phyloP scores from a whole-genome alignment of 352 stramenopile species.

The Globisporangium carolinianum region DNA sequence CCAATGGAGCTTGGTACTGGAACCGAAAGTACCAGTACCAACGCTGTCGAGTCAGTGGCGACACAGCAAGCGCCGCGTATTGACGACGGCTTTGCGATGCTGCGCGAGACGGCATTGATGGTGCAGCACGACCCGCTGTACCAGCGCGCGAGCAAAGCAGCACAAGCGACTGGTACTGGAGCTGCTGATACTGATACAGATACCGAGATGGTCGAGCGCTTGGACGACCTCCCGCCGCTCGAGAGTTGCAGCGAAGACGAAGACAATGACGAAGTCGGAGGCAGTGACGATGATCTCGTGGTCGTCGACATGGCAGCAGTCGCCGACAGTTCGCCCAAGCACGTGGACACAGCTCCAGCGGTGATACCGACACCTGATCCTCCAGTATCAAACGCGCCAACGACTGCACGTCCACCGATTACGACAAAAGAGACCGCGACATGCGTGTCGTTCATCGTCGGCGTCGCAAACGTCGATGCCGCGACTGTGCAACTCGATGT shows the following conservation, averaged over 20 bases:
- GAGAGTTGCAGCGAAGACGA: conserved; percentile 55
- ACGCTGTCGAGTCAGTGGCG: background rate
- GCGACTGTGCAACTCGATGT: conserved; percentile 34
- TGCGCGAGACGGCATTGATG: conserved; percentile 62
- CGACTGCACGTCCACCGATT: conserved; percentile 12
- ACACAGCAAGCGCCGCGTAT: background rate
- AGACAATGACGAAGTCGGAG: conserved; percentile 6
- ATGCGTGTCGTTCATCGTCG: conserved; percentile 48
- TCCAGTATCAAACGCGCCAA: background rate
- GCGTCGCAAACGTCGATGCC: conserved; percentile 26
- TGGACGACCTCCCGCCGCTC: conserved; percentile 45
- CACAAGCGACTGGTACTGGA: no score
- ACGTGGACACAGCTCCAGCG: background rate
- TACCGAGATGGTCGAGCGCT: conserved; percentile 5
- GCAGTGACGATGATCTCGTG: conserved; percentile 5
- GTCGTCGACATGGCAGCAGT: conserved; percentile 2
- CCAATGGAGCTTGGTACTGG: no score
- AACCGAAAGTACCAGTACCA: background rate
- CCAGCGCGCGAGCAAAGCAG: conserved; percentile 1
- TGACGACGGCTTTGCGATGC: conserved; percentile 47
- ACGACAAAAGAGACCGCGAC: conserved; percentile 32
- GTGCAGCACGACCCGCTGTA: conserved; percentile 56
- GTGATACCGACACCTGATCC: background rate
- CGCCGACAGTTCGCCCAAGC: background rate
- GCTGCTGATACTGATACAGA: no score